Percentiles rank a stretch among this genome's conserved stretches.
Conservation (phyloP, 2,329 filamentous ascomycete species). For the Pseudogymnoascus sp. region DNA sequence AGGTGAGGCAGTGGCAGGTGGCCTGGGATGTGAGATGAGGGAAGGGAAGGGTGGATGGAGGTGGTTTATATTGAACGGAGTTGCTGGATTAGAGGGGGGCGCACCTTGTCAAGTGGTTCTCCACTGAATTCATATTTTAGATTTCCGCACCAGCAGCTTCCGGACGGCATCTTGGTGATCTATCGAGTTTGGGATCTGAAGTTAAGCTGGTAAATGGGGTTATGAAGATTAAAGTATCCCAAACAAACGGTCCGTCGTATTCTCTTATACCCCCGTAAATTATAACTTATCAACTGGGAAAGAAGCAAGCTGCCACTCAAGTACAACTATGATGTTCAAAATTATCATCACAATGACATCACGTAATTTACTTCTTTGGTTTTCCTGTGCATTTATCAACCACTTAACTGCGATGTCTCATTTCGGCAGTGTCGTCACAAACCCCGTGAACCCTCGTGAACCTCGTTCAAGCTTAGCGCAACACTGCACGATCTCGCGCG, state of each 20-base stretch:
- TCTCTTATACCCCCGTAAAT: not conserved
- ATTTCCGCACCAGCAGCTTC: constrained; percentile 13
- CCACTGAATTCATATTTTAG: constrained; percentile 13
- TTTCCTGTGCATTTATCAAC: not conserved
- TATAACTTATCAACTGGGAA: not conserved
- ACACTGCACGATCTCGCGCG: not conserved
- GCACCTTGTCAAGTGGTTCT: constrained; percentile 10
- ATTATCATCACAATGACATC: not conserved
- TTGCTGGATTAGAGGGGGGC: not conserved
- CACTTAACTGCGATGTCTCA: not conserved
- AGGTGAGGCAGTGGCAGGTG: constrained; percentile 15
- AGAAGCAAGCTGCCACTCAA: not conserved
- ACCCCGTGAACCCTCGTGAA: not conserved
- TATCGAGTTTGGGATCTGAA: not conserved
- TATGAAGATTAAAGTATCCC: not conserved
- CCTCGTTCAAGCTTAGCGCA: not conserved
- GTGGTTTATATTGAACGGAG: not conserved
- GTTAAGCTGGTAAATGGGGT: not conserved
- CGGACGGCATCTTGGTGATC: not conserved
- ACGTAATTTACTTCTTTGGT: not conserved
- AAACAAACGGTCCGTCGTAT: not conserved
- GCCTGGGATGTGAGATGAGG: constrained; percentile 1
- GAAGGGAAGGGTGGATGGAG: not conserved
- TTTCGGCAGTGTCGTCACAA: not conserved
- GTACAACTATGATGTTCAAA: not conserved